Evolutionary conservation across 2,329 filamentous ascomycete genomes (phyloP).

Genomic region (Pyrenochaeta sp.): DNA sequence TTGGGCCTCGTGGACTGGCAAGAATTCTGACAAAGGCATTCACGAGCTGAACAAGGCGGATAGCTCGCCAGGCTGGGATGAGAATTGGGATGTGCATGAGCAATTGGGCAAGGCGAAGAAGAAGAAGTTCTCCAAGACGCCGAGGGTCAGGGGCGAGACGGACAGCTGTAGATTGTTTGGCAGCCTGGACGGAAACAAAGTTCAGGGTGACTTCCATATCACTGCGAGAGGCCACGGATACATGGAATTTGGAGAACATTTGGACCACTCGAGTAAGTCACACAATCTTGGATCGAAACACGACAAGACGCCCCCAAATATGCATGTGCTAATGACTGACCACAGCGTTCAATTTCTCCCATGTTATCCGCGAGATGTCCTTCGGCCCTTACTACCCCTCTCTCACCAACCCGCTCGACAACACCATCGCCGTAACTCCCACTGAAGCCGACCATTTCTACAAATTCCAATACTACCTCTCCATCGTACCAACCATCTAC

Average conservation of each 20-base stretch:
- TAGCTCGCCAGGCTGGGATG: slow-evolving; percentile 56
- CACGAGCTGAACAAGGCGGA: slow-evolving; percentile 56
- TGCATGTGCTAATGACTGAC: slow-evolving; percentile 9
- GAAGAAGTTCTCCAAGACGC: slow-evolving; percentile 76
- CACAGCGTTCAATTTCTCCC: slow-evolving; percentile 94
- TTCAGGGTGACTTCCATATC: slow-evolving; percentile 98
- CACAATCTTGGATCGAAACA: background rate
- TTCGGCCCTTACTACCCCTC: slow-evolving; percentile 97
- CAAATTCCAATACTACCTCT: slow-evolving; percentile 98
- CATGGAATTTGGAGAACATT: slow-evolving; percentile 77
- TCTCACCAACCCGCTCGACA: slow-evolving; percentile 92
- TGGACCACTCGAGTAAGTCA: slow-evolving; percentile 79
- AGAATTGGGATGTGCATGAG: slow-evolving; percentile 88
- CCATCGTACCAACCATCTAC: slow-evolving; percentile 93
- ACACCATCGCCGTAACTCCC: slow-evolving; percentile 87
- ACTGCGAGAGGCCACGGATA: slow-evolving; percentile 97
- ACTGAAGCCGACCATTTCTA: slow-evolving; percentile 79
- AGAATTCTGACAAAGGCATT: slow-evolving; percentile 64
- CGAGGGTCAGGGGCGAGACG: slow-evolving; percentile 64
- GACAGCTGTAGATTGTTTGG: slow-evolving; percentile 92
- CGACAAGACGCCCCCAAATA: background rate
- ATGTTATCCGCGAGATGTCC: slow-evolving; percentile 93
- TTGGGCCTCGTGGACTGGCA: slow-evolving; percentile 83
- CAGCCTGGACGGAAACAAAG: slow-evolving; percentile 90
- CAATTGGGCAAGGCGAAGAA: slow-evolving; percentile 80